Evolutionary conservation across 1,284 basidiomycete species (phyloP).

Genomic region (Apiotrichum montevideense): DNA sequence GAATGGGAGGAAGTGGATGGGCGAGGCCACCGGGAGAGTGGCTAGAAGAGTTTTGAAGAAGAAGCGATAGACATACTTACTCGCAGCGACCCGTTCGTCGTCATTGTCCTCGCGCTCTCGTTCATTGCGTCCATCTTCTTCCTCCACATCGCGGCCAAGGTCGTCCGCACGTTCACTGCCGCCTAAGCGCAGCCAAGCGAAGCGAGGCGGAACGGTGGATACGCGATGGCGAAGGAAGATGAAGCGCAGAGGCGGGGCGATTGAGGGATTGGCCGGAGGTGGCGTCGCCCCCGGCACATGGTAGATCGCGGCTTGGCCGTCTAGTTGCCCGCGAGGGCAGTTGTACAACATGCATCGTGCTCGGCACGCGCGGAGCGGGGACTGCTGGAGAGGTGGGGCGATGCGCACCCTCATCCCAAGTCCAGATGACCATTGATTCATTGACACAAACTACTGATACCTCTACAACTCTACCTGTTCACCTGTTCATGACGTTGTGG

Average conservation of each 20-base stretch:
- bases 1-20: no score
- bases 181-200: conserved; percentile 40
- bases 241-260: background rate
- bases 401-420: no score
- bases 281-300: no score
- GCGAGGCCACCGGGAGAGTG: no score
- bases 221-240: no score
- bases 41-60: no score
- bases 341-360: conserved; percentile 11
- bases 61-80: background rate
- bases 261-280: background rate
- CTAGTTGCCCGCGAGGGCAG: conserved; percentile 1
- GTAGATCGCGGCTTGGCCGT: no score
- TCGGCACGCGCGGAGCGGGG: background rate
- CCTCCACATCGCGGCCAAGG: conserved; percentile 94
- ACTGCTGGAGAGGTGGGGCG: no score
- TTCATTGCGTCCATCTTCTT: conserved; percentile 99
- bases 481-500: conserved; percentile 41
- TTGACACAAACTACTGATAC: no score
- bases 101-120: conserved; percentile 90
- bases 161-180: conserved; percentile 85
- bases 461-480: background rate
- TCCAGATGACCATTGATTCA: no score
- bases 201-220: no score
- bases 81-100: conserved; percentile 89